phyloP scores from a whole-genome alignment of 345 rosid genomes.

The Rhodamnia argentea region DNA sequence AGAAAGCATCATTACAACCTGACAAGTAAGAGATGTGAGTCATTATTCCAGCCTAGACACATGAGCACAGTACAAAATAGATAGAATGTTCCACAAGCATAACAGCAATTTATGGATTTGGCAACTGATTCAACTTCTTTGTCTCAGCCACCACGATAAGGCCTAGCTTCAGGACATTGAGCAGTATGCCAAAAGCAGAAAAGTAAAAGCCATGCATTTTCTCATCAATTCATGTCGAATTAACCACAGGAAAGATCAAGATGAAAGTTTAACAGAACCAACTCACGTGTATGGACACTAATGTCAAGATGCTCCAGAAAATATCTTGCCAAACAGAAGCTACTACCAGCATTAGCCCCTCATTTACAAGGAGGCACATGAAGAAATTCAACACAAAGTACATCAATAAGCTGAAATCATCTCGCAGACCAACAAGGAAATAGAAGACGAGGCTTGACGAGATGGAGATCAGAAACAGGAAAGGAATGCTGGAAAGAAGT shows the following conservation, averaged over 20 bases:
- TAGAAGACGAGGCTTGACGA: slow-evolving; percentile 96
- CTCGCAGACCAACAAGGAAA: slow-evolving; percentile 76
- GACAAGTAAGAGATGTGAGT: slow-evolving; percentile 14
- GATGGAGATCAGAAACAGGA: slow-evolving; percentile 89
- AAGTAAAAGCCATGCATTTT: background rate
- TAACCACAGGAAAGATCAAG: background rate
- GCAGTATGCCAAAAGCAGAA: background rate
- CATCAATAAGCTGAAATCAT: slow-evolving; percentile 93
- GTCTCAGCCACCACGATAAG: background rate
- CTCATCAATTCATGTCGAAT: background rate
- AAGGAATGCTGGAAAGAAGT: slow-evolving; percentile 89
- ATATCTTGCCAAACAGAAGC: slow-evolving; percentile 65
- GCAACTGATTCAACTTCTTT: background rate
- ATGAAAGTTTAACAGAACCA: background rate
- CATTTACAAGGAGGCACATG: slow-evolving; percentile 79
- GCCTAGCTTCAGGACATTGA: background rate
- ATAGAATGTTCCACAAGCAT: background rate
- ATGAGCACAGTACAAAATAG: background rate
- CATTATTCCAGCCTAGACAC: background rate
- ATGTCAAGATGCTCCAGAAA: slow-evolving; percentile 65
- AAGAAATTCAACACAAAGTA: slow-evolving; percentile 97
- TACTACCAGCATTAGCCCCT: slow-evolving; percentile 70
- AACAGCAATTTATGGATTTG: background rate
- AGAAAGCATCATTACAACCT: slow-evolving; percentile 95
- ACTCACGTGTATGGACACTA: slow-evolving; percentile 67